These are phyloP conservation scores for Castanospermum australe DNA, from an alignment of 306 rosid genomes.

Conservation along the genomic window DNA sequence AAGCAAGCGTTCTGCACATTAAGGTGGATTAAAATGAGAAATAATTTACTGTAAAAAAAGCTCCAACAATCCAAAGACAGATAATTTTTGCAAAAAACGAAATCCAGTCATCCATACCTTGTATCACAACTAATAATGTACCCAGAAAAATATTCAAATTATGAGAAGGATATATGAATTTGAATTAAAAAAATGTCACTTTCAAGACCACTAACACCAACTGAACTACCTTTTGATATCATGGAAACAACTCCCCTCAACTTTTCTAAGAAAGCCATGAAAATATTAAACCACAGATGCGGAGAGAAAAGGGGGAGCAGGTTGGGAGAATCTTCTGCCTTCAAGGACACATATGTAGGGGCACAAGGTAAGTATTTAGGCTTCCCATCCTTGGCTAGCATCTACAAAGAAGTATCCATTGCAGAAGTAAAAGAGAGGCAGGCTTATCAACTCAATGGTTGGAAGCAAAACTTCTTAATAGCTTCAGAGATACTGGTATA, in stretches of 20 bases:
- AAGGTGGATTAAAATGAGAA: slow-evolving; percentile 3
- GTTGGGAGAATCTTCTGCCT: background rate
- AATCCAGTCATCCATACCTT: background rate
- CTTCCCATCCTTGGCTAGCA: background rate
- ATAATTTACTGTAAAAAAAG: background rate
- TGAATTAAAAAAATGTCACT: background rate
- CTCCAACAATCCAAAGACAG: background rate
- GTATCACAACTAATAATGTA: background rate
- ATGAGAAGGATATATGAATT: background rate
- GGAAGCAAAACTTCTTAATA: background rate
- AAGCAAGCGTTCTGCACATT: slow-evolving; percentile 84
- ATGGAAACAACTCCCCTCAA: background rate
- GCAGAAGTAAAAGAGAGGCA: background rate
- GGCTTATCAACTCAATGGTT: background rate
- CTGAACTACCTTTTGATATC: background rate
- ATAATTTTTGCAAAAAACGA: background rate
- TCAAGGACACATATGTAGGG: background rate
- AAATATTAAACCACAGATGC: no score
- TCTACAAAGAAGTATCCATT: background rate
- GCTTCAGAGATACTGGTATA: background rate
- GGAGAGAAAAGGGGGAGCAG: no score
- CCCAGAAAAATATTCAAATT: background rate
- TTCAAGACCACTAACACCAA: background rate
- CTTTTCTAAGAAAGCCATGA: background rate
- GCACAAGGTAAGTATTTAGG: background rate